Percentiles rank a stretch among this genome's conserved stretches.
Evolutionary conservation across 352 stramenopile species (phyloP).

Genomic region (Phytophthora sp.): DNA sequence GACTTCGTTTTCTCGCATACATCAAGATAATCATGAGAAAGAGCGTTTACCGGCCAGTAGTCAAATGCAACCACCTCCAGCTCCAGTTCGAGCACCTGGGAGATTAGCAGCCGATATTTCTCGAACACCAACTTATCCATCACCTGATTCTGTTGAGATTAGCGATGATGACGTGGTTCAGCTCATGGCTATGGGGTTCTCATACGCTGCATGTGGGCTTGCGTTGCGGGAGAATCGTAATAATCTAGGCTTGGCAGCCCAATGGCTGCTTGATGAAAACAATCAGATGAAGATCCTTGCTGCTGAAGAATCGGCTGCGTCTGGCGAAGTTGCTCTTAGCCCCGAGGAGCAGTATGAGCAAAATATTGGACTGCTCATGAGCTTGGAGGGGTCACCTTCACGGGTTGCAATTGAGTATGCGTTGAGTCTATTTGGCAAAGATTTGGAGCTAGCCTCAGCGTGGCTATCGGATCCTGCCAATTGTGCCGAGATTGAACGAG

Average conservation of each 20-base stretch:
- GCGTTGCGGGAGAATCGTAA: slow-evolving; percentile 72
- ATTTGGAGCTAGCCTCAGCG: slow-evolving; percentile 64
- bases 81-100: slow-evolving; percentile 28
- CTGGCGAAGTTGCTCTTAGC: slow-evolving; percentile 57
- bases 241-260: slow-evolving; percentile 73
- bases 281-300: slow-evolving; percentile 77
- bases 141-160: slow-evolving; percentile 40
- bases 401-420: slow-evolving; percentile 68
- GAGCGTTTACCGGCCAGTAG: slow-evolving; percentile 20
- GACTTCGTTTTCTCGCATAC: slow-evolving; percentile 73
- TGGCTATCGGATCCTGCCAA: slow-evolving; percentile 74
- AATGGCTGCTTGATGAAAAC: slow-evolving; percentile 84
- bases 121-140: slow-evolving; percentile 10
- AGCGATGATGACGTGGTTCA: slow-evolving; percentile 87
- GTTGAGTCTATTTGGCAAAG: slow-evolving; percentile 66
- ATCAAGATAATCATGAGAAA: slow-evolving; percentile 31
- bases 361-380: slow-evolving; percentile 79
- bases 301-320: slow-evolving; percentile 60
- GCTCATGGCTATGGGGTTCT: slow-evolving; percentile 90
- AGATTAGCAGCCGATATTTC: slow-evolving; percentile 12
- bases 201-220: slow-evolving; percentile 78
- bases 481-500: slow-evolving; percentile 64
- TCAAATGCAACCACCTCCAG: slow-evolving; percentile 52
- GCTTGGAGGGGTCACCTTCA: slow-evolving; percentile 54
- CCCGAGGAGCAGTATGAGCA: slow-evolving; percentile 72